Evolutionary conservation across 768 basidiomycete genomes (phyloP), one percentile per base, ranked within the genome.

Genomic region (Kwoniella sp.): DNA sequence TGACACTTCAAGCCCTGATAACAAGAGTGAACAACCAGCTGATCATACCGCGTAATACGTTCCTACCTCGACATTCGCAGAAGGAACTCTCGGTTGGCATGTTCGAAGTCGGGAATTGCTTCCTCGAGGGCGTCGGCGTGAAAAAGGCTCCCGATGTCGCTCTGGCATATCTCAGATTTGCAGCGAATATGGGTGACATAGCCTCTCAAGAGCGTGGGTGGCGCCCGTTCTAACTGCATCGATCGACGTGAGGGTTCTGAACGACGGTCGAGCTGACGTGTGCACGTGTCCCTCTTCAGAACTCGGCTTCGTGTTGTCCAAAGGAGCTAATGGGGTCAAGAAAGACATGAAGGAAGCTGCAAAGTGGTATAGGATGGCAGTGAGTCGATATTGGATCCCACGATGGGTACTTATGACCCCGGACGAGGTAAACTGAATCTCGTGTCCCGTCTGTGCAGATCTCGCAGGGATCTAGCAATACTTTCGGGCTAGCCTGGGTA

Each of bases 291-390:
- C 22, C 20, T n/a, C 12, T 22, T 29, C 53, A 80, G 79, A 81
- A 61, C 70, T 81, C 13, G 79, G 76, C 4, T 75, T 74, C 61
- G 51, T 81, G 28, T 55, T 79, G 54, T 75, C 73, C 1, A 77
- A 78, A 54, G 79, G 79, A 1, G 64, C 69, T 26, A 68, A 55
- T 29, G 77, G 78, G 25, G 54, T 81, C 20, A 81, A 79, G 70
- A 81, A 81, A 65, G 79, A 81, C 66, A 77, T 77, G 78, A 73
- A 76, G 54, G 78, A 79, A 61, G 78, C 79, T 28, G 78, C 78
- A 9, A 71, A 66, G 54, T 81, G 79, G 79, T 81, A 81, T 53
- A 58, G 79, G 11, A 77, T 76, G 65, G 79, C 79, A 1, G 74
- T 80, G 51, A 69, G 69, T 73, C 9, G 60, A 62, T 30, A n/a